These are phyloP conservation scores for Sclerotinia borealis DNA, from an alignment of 2,329 filamentous ascomycete genomes.

Conservation along the genomic window DNA sequence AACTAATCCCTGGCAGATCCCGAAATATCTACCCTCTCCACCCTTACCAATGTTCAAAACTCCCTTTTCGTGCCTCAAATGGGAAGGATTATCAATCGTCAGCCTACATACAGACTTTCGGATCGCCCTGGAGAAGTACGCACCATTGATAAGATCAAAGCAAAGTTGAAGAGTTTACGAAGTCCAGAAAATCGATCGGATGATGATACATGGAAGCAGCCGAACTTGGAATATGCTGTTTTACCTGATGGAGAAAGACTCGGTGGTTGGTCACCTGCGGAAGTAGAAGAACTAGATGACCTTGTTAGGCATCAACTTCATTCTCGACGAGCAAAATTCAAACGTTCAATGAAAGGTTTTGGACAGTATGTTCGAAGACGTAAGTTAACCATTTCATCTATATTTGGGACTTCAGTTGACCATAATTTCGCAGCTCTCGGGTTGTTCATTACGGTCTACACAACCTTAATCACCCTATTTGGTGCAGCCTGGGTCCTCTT, in stretches of 20 bases:
- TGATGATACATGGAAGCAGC: constrained; percentile 19
- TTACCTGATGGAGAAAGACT: constrained; percentile 67
- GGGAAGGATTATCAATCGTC: constrained; percentile 65
- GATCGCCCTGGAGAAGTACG: constrained; percentile 16
- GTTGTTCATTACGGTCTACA: constrained; percentile 77
- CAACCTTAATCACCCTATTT: constrained; percentile 76
- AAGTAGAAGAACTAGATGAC: constrained; percentile 73
- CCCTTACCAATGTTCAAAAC: constrained; percentile 83
- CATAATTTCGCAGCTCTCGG: constrained; percentile 51
- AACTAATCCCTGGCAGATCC: constrained; percentile 53
- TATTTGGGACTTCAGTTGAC: neutral
- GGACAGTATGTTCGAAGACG: constrained; percentile 68
- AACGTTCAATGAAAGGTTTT: constrained; percentile 72
- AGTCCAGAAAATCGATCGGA: constrained; percentile 11
- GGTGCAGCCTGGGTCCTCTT: constrained; percentile 84
- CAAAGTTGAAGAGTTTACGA: constrained; percentile 18
- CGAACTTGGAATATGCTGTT: constrained; percentile 53
- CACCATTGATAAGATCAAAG: constrained; percentile 23
- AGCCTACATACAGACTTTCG: constrained; percentile 32
- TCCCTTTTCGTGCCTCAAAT: constrained; percentile 79
- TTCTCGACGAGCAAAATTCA: constrained; percentile 71
- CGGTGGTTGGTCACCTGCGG: constrained; percentile 67
- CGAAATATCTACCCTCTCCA: constrained; percentile 75
- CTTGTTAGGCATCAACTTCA: constrained; percentile 85
- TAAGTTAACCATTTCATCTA: constrained; percentile 34